Base-by-base conservation (phyloP, 208 protist species). In the Herpetomonas samuelpessoai region DNA sequence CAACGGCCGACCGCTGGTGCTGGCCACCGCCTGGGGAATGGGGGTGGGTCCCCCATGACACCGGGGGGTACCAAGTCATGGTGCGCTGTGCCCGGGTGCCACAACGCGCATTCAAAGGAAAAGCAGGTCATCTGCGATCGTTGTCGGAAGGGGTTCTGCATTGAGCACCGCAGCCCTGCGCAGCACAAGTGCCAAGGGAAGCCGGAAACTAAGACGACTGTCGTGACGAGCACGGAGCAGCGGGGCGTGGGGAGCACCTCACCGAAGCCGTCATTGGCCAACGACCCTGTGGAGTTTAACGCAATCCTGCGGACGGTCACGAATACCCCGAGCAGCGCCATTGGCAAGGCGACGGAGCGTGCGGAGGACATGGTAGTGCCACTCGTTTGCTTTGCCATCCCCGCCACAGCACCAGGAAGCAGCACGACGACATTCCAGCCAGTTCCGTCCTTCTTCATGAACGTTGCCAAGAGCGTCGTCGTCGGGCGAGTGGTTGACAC, bases 391-490 rank as follows among this genome's bases (percentile, higher is more conserved):
- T 81, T 85, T 38, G 28, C 71, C 28, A 12, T 73, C 2, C 69
- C 69, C 6, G 28, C 41, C 7, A 51, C 10, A 7, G 19, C 18
- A 10, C 66, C 72, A 1, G 51, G 31, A 10, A 25, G 53, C 21
- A n/a, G 22, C 12, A 53, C 48, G 18, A 35, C n/a, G 51, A 52
- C n/a, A 39, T 44, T 18, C 44, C 57, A 72, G 18, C 51, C 63
- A n/a, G 70, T 93, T 16, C 45, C 71, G 2, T 71, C 86, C 4
- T 89, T 96, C 45, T 96, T 83, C 61, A 85, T 91, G 68, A 48
- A 87, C 60, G 71, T 81, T 16, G 62, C 74, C 22, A 83, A 81
- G 65, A 71, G 39, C 24, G 60, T 74, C 0, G 74, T 76, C 12
- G 27, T 96, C 47, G 90, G 86, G 0, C 71, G 78, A 3, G 31